Base-by-base conservation (phyloP, 768 basidiomycete genomes). In the Kwoniella dendrophila region DNA sequence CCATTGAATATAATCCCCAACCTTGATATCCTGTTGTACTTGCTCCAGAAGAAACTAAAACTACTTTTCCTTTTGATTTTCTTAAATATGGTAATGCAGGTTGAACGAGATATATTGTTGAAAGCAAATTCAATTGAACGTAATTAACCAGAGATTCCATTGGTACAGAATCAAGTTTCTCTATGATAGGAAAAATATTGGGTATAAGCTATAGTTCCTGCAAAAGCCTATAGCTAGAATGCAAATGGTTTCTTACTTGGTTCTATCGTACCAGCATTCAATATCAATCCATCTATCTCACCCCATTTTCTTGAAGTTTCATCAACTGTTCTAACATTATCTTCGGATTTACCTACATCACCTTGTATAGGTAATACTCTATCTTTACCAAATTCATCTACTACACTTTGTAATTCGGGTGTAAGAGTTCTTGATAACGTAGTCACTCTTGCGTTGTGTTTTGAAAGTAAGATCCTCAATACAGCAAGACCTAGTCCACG, bases 91-190 rank as follows among this genome's bases (percentile, higher is more conserved):
- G 90, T 2, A 92, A 80, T 14, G 86, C 81, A 11, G 83, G 82
- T 67, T 87, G 84, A 32, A 93, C 70, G 24, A 89, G 84, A 33
- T 86, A 84, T 45, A 95, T 81, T 20, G 90, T 82, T 1, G 92
- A 90, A 81, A 92, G 90, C 79, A 95, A 88, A 78, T 94, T 95
- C 79, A 90, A 82, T 68, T 93, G 88, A 74, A 95, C 91, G 20
- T 69, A 64, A 16, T 64, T 47, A 34, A 64, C 34, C 34, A 72
- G 66, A 27, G 58, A 59, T n/a, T 63, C 43, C 10, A 67, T 52
- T 8, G 58, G 55, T 2, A 75, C 56, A 33, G 73, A 70, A 29
- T 59, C 49, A n/a, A 73, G 38, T 22, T 62, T 60, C 1, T 65
- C 66, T 69, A 61, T 24, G 22, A 71, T 87, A 84, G 24, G 75